Evolutionary conservation across 2,329 filamentous ascomycete genomes (phyloP).

Genomic region (Endoconidiophora laricicola): DNA sequence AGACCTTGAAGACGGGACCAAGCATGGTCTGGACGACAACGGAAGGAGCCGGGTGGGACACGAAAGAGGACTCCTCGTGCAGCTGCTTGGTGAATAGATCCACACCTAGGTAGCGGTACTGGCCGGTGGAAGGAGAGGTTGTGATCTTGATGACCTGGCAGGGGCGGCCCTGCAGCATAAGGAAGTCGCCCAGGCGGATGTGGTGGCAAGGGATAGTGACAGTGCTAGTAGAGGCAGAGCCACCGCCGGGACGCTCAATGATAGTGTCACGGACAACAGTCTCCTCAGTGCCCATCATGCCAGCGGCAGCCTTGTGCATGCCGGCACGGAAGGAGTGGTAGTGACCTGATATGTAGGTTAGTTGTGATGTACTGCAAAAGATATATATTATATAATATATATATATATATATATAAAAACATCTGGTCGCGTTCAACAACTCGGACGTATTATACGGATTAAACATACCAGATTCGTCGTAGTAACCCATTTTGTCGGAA

Average conservation of each 20-base stretch:
- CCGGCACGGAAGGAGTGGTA: conserved; percentile 42
- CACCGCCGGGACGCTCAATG: conserved; percentile 17
- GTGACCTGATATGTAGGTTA: conserved; percentile 27
- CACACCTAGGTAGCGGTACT: conserved; percentile 99
- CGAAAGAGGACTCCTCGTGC: conserved; percentile 94
- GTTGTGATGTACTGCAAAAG: not conserved
- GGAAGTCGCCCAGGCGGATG: conserved; percentile 95
- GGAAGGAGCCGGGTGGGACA: conserved; percentile 90
- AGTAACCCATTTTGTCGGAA: conserved; percentile 42
- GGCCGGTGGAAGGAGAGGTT: conserved; percentile 89
- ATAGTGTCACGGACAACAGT: conserved; percentile 32
- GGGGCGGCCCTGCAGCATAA: conserved; percentile 96
- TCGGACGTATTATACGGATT: not conserved
- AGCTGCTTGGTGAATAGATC: conserved; percentile 99
- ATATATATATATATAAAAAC: not conserved
- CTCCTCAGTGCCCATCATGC: conserved; percentile 29
- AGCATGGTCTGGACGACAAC: conserved; percentile 99
- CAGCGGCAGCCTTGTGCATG: conserved; percentile 40
- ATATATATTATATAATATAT: not conserved
- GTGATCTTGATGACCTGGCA: conserved; percentile 99
- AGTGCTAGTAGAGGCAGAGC: conserved; percentile 47
- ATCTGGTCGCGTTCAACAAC: not conserved
- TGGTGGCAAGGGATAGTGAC: conserved; percentile 99
- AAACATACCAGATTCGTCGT: conserved; percentile 42
- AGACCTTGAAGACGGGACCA: conserved; percentile 99